Evolutionary conservation across 1,284 basidiomycete species (phyloP).

Genomic region (Sanguinoderma infundibulare): DNA sequence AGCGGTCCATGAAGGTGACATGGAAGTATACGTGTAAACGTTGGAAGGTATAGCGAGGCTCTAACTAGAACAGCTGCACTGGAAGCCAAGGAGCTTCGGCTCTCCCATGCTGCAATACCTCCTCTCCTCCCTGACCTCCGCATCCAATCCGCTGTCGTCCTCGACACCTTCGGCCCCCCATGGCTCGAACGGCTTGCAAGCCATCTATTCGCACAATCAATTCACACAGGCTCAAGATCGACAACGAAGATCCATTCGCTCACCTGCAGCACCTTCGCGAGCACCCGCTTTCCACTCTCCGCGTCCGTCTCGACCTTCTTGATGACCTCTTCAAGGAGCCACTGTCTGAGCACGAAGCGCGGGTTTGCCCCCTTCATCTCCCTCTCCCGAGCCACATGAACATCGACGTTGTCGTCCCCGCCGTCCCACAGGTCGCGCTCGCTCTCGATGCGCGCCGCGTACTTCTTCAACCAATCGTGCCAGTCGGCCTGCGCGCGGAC

Average conservation of each 20-base stretch:
- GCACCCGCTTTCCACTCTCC: constrained; percentile 59
- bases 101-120: constrained; percentile 82
- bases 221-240: constrained; percentile 17
- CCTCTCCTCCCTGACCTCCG: constrained; percentile 73
- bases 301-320: constrained; percentile 67
- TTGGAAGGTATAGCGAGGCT: constrained; percentile 19
- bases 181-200: constrained; percentile 74
- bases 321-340: constrained; percentile 92
- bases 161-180: constrained; percentile 75
- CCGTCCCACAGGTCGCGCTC: constrained; percentile 50
- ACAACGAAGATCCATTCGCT: constrained; percentile 27
- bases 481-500: constrained; percentile 53
- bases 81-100: constrained; percentile 82
- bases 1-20: neutral
- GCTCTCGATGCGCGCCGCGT: constrained; percentile 62
- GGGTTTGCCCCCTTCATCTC: constrained; percentile 72
- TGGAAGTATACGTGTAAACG: neutral
- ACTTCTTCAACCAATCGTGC: constrained; percentile 71
- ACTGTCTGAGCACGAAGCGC: constrained; percentile 89
- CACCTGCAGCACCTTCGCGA: constrained; percentile 79
- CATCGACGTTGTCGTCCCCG: constrained; percentile 31
- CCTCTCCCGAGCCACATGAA: constrained; percentile 48
- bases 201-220: constrained; percentile 64
- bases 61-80: constrained; percentile 90
- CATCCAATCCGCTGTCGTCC: constrained; percentile 47